Conservation (phyloP, 225 moss, liverwort and hornwort genomes). For the Marchantia polymorpha region DNA sequence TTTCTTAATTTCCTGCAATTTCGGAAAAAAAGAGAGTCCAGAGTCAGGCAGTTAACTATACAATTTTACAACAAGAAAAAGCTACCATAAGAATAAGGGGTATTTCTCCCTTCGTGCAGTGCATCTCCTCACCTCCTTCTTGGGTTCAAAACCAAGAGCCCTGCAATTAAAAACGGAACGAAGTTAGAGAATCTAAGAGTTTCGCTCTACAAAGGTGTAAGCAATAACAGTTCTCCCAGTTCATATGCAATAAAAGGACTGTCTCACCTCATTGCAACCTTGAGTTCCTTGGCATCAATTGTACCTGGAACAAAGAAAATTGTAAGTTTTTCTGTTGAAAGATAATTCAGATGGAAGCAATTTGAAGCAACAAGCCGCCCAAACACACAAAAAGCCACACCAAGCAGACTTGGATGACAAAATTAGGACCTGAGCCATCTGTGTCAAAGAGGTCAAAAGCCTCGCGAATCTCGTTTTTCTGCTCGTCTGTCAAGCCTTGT, state of each 20-base stretch:
- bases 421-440: conserved; percentile 71
- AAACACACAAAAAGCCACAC: neutral
- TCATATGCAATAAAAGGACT: neutral
- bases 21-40: neutral
- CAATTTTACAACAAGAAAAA: neutral
- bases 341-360: neutral
- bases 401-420: neutral
- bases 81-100: neutral
- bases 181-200: neutral
- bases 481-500: conserved; percentile 78
- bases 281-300: conserved; percentile 82
- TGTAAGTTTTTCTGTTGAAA: neutral
- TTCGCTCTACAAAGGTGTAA: neutral
- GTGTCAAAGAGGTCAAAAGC: conserved; percentile 94
- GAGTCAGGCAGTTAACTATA: neutral
- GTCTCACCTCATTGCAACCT: conserved; percentile 88
- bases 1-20: conserved; percentile 85
- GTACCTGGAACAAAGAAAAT: conserved; percentile 47
- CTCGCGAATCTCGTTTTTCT: conserved; percentile 92
- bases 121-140: conserved; percentile 65
- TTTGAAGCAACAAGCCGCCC: neutral
- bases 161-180: conserved; percentile 47
- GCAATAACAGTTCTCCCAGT: neutral
- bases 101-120: neutral
- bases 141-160: conserved; percentile 93